Conservation (phyloP, 441 rosid species). For the Erodium moschatum region DNA sequence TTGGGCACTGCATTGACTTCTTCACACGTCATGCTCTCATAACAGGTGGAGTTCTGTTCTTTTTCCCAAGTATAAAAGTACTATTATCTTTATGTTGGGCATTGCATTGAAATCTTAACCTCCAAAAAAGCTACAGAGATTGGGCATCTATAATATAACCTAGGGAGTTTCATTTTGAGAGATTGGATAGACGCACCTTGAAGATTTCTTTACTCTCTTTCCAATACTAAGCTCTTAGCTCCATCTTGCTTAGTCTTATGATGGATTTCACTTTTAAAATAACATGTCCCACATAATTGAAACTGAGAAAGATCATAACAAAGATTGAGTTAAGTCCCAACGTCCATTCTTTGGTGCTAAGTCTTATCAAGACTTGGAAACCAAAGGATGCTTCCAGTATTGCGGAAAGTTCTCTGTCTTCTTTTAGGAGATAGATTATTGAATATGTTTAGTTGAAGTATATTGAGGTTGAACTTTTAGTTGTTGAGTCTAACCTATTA, state of each 20-base stretch:
- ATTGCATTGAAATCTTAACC: neutral
- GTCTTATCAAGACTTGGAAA: neutral
- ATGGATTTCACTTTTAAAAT: neutral
- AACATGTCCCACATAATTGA: neutral
- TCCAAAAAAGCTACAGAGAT: neutral
- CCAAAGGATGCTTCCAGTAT: neutral
- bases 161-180: neutral
- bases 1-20: neutral
- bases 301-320: neutral
- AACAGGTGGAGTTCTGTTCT: neutral
- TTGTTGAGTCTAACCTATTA: too few species aligned
- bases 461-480: too few species aligned
- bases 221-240: neutral
- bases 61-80: neutral
- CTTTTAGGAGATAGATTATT: neutral
- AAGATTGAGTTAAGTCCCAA: neutral
- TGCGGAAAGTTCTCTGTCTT: neutral
- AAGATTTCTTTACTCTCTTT: slow-evolving; percentile 1
- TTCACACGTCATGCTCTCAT: neutral
- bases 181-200: neutral
- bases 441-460: too few species aligned
- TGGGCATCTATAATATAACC: neutral
- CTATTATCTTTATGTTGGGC: too few species aligned
- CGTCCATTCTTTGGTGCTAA: neutral
- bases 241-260: neutral